These are phyloP conservation scores for Teratosphaeria epicoccoides DNA, from an alignment of 2,329 filamentous ascomycete genomes.

Conservation along the genomic window DNA sequence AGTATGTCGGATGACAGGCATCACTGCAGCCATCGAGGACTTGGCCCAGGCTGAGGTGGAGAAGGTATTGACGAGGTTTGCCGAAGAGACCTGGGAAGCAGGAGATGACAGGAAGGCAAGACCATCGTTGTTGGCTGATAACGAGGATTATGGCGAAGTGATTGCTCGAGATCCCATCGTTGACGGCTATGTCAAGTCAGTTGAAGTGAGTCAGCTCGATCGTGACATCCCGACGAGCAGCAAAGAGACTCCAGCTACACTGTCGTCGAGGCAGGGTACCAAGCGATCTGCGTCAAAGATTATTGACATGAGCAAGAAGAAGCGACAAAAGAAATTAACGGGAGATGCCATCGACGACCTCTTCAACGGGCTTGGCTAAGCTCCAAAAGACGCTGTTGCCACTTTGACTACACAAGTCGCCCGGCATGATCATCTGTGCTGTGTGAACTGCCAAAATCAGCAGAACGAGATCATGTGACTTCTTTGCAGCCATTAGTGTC, in stretches of 20 bases:
- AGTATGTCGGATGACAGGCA: constrained; percentile 30
- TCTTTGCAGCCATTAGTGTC: too few species aligned
- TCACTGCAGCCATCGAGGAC: constrained; percentile 33
- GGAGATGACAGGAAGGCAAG: constrained; percentile 22
- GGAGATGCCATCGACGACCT: constrained; percentile 63
- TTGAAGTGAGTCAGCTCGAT: not conserved
- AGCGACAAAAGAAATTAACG: constrained; percentile 41
- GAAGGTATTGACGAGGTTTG: constrained; percentile 34
- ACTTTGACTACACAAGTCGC: too few species aligned
- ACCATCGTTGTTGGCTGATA: constrained; percentile 1
- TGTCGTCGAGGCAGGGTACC: not conserved
- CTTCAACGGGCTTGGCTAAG: constrained; percentile 46
- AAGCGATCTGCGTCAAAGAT: not conserved
- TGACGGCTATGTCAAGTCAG: not conserved
- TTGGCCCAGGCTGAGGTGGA: constrained; percentile 32
- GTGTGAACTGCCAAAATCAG: too few species aligned
- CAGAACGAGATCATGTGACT: too few species aligned
- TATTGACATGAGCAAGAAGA: not conserved
- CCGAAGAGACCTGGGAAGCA: constrained; percentile 27
- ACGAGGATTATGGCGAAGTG: constrained; percentile 26
- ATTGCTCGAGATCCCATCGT: constrained; percentile 20
- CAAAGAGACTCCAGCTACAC: too few species aligned
- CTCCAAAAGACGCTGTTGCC: too few species aligned
- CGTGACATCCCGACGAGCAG: not conserved
- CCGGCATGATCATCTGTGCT: too few species aligned